Conservation (phyloP, 306 rosid genomes). For the Castanea mollissima region DNA sequence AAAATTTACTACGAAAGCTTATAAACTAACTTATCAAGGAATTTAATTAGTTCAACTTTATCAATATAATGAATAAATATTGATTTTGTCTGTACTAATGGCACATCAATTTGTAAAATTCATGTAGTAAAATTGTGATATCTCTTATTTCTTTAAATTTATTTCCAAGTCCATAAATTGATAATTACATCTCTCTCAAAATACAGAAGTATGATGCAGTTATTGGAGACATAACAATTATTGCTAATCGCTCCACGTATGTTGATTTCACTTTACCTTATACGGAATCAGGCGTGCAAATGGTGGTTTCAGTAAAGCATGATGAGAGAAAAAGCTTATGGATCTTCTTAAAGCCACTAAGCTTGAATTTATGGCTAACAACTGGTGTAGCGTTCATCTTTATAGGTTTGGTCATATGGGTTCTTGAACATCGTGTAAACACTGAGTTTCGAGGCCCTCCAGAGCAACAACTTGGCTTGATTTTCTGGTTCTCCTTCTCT, state of each 20-base stretch:
- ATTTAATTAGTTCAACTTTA: too few relatives aligned
- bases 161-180: too few relatives aligned
- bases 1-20: too few relatives aligned
- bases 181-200: not conserved
- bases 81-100: too few relatives aligned
- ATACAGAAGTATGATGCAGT: slow-evolving; percentile 26
- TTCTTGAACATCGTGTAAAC: slow-evolving; percentile 32
- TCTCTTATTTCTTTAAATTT: not conserved
- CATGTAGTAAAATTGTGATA: too few relatives aligned
- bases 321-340: slow-evolving; percentile 24
- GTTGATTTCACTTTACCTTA: slow-evolving; percentile 45
- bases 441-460: slow-evolving; percentile 24
- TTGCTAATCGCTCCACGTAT: slow-evolving; percentile 19
- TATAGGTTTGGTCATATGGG: slow-evolving; percentile 28
- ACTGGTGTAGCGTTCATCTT: slow-evolving; percentile 15
- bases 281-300: slow-evolving; percentile 31
- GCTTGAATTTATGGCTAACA: slow-evolving; percentile 41
- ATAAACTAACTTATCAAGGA: too few relatives aligned
- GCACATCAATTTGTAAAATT: too few relatives aligned
- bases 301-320: slow-evolving; percentile 31
- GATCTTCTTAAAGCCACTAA: slow-evolving; percentile 48
- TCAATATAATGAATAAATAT: too few relatives aligned
- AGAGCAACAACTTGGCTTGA: slow-evolving; percentile 20
- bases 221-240: slow-evolving; percentile 44
- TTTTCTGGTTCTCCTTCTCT: slow-evolving; percentile 42